Percentiles rank a stretch among this genome's conserved stretches.
Conservation (phyloP, 2,329 filamentous ascomycete genomes). For the Sarocladium oryzae region DNA sequence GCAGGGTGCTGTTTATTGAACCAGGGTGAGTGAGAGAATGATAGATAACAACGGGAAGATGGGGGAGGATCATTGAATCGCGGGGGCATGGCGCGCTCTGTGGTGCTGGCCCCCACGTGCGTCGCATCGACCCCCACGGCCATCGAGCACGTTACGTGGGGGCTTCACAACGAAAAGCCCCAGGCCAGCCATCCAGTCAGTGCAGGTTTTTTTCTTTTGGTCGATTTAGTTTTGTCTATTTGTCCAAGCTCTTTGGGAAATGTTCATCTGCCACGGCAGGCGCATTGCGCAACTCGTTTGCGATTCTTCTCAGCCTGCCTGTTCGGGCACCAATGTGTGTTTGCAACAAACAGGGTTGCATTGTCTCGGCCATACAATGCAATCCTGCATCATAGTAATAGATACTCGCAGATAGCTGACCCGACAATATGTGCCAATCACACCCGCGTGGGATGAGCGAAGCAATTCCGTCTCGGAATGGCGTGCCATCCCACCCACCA, state of each 20-base stretch:
- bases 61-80: slow-evolving; percentile 5
- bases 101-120: slow-evolving; percentile 5
- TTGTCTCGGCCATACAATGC: background rate
- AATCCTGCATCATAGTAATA: background rate
- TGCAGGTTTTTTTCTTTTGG: background rate
- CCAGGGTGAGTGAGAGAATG: slow-evolving; percentile 2
- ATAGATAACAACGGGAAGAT: slow-evolving; percentile 6
- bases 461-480: slow-evolving; percentile 6
- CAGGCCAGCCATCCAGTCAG: background rate
- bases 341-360: background rate
- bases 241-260: background rate
- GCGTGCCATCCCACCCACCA: slow-evolving; percentile 9
- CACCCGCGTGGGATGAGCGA: slow-evolving; percentile 7
- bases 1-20: background rate
- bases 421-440: background rate
- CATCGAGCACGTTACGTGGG: background rate
- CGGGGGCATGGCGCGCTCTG: background rate
- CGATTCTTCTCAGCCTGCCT: background rate
- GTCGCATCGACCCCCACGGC: background rate
- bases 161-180: background rate
- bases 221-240: background rate
- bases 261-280: background rate
- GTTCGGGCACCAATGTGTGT: background rate
- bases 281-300: too few species aligned
- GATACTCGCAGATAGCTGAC: background rate